These are phyloP conservation scores for Pinus taeda DNA, from an alignment of 75 land plant genomes.

Conservation along the genomic window DNA sequence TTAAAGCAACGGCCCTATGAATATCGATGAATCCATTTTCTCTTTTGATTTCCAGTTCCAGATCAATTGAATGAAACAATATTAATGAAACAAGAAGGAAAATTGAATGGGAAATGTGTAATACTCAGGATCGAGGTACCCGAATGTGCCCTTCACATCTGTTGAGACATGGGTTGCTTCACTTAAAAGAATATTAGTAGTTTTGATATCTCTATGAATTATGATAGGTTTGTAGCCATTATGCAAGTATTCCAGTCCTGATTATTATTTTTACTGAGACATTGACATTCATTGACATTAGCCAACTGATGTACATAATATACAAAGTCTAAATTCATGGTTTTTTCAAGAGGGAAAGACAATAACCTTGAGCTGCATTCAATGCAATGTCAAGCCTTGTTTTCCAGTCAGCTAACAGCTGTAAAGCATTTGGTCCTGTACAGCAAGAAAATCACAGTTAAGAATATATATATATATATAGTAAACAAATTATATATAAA, in stretches of 20 bases:
- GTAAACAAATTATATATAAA: too few species aligned
- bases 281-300: too few species aligned
- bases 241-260: constrained; percentile 70
- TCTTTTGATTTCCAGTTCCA: neutral
- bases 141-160: too few species aligned
- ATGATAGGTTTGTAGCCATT: constrained; percentile 41
- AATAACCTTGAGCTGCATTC: constrained; percentile 40
- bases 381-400: constrained; percentile 41
- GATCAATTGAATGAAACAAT: neutral
- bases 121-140: too few species aligned
- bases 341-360: neutral
- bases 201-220: constrained; percentile 63
- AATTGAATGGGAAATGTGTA: too few species aligned
- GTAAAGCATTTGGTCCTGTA: neutral
- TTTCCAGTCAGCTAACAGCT: constrained; percentile 21
- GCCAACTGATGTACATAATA: neutral
- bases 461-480: too few species aligned
- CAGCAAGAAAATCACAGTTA: neutral
- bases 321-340: constrained; percentile 8
- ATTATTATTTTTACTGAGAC: neutral
- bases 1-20: neutral
- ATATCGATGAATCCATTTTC: neutral
- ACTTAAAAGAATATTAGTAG: constrained; percentile 46
- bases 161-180: constrained; percentile 30
- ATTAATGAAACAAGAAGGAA: too few species aligned